phyloP scores from a whole-genome alignment of 140 eudicot species.

The Erigeron philadelphicus region DNA sequence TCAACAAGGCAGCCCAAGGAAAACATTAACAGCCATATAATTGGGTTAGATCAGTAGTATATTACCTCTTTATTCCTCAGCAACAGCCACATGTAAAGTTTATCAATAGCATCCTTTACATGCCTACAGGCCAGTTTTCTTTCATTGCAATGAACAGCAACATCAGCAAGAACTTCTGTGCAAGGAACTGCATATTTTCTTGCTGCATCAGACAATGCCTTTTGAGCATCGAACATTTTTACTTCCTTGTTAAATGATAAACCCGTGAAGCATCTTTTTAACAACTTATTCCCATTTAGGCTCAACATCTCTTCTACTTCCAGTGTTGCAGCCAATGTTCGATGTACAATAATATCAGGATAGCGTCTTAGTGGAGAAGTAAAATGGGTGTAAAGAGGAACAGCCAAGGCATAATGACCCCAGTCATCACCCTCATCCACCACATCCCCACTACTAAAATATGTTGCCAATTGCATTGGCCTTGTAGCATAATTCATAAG shows the following conservation, averaged over 20 bases:
- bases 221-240: constrained; percentile 46
- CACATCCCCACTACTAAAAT: constrained; percentile 73
- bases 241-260: constrained; percentile 41
- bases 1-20: neutral
- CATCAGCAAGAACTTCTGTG: constrained; percentile 45
- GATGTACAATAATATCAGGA: constrained; percentile 86
- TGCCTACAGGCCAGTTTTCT: constrained; percentile 63
- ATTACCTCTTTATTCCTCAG: constrained; percentile 72
- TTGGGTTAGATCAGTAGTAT: constrained; percentile 11
- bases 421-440: constrained; percentile 35
- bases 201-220: constrained; percentile 53
- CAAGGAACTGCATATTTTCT: constrained; percentile 47
- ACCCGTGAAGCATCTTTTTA: constrained; percentile 56
- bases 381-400: constrained; percentile 88
- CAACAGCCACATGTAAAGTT: constrained; percentile 71
- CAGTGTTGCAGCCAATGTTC: constrained; percentile 68
- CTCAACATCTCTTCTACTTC: constrained; percentile 57
- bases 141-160: constrained; percentile 76
- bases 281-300: constrained; percentile 21
- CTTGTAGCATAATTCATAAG: constrained; percentile 71
- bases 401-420: constrained; percentile 82
- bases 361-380: constrained; percentile 90
- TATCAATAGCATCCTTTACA: constrained; percentile 78
- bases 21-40: neutral
- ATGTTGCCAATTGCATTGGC: constrained; percentile 82